Evolutionary conservation across 2,329 filamentous ascomycete species (phyloP), one percentile per base, ranked within the genome.

Genomic region (Fusarium nematophilum): DNA sequence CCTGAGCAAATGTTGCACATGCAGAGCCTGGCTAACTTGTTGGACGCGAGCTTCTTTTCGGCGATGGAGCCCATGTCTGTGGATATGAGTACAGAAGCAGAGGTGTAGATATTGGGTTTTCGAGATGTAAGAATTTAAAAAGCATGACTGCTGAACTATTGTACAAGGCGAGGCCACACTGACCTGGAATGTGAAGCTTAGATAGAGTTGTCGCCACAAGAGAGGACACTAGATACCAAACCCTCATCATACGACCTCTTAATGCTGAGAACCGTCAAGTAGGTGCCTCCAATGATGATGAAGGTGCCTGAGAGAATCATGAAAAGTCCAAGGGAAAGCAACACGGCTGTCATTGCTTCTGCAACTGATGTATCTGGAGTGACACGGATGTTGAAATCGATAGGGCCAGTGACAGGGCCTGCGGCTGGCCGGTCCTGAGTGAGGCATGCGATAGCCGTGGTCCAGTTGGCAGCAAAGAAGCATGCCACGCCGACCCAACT

Each of bases 21-120:
- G 34, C 59, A 62, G 18, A 53, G 56, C 31, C 43, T 62, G 13
- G 56, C 44, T 11, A 62, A 62, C 15, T 14, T 60, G 10, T 18
- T 62, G 21, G 59, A 60, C 15, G 53, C 57, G 9, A 51, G 38
- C 14, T 46, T 49, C 39, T 62, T 57, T 45, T 59, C 17, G 25
- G 9, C 23, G 4, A 45, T 33, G 15, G 31, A 34, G 15, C 39
- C 48, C 5, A 17, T 34, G 5, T 23, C 29, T 10, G 18, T 14
- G 13, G 40, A 34, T 14, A 5, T 44, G 29, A 25, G 25, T 21
- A 13, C 27, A 6, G 8, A 25, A 11, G 14, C 40, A 6, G 11
- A 33, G 13, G 6, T 6, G 14, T 44, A 33, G 29, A 25, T 23
- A 25, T 15, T 9, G 17, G 14, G 31, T 9, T 14, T n/a, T n/a